A percentile compares a stretch with the other conserved stretches of the same genome.
phyloP scores from a whole-genome alignment of 2,329 filamentous ascomycete genomes.

The Colletotrichum cordylinicola region DNA sequence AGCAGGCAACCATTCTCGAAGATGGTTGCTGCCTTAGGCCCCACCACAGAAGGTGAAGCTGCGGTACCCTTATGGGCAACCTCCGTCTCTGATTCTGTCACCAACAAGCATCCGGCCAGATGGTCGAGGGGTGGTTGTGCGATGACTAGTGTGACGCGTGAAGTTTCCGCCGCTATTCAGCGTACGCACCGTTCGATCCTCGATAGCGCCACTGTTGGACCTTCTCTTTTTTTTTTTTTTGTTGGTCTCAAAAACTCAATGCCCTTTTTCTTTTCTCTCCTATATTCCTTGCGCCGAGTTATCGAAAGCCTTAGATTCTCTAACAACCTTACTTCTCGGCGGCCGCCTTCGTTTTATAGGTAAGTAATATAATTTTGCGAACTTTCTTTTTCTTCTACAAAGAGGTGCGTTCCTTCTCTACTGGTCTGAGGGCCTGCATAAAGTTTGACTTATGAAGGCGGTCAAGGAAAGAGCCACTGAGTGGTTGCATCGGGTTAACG shows the following conservation, averaged over 20 bases:
- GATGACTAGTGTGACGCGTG: not conserved
- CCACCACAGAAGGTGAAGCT: not conserved
- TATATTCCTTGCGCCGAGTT: no score
- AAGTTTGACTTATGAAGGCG: no score
- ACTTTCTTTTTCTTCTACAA: no score
- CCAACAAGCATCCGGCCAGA: not conserved
- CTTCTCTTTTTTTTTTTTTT: not conserved
- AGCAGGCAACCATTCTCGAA: fast-evolving
- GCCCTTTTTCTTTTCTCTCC: no score
- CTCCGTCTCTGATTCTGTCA: not conserved
- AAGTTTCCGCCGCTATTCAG: not conserved
- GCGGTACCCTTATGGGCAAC: not conserved
- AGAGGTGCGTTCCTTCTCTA: no score
- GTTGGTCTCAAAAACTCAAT: not conserved
- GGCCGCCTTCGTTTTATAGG: no score
- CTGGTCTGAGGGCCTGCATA: no score
- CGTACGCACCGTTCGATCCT: not conserved
- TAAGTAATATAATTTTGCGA: no score
- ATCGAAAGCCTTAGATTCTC: no score
- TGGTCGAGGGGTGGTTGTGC: not conserved
- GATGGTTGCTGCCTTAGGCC: not conserved
- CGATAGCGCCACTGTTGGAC: not conserved
- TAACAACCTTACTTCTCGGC: no score
- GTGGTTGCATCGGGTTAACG: no score
- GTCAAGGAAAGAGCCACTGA: no score